These are phyloP conservation scores for Gypsophila paniculata DNA, from an alignment of 179 eudicot genomes.

Conservation along the genomic window DNA sequence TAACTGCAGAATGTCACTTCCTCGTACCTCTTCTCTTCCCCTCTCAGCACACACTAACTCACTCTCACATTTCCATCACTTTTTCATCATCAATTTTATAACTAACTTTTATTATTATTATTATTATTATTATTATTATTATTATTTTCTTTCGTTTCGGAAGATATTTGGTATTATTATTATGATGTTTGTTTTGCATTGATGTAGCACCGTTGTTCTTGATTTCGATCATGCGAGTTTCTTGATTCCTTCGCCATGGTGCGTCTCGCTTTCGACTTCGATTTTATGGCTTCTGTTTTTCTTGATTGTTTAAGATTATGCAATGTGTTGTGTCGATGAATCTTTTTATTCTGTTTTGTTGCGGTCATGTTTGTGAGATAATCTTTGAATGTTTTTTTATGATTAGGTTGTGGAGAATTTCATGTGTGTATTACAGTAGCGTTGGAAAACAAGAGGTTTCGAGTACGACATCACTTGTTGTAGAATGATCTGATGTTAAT, in stretches of 20 bases:
- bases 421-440: slow-evolving; percentile 2
- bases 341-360: background rate
- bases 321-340: background rate
- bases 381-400: background rate
- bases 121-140: too few relatives aligned
- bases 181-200: too few relatives aligned
- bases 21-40: slow-evolving; percentile 19
- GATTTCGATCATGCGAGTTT: background rate
- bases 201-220: too few relatives aligned
- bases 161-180: too few relatives aligned
- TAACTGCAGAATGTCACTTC: slow-evolving; percentile 28
- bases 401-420: background rate
- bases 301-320: background rate
- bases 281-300: background rate
- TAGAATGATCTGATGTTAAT: background rate
- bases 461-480: background rate
- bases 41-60: slow-evolving; percentile 26
- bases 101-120: too few relatives aligned
- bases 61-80: background rate
- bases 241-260: slow-evolving; percentile 6
- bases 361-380: too few relatives aligned
- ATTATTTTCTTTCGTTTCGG: background rate
- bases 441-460: too few relatives aligned
- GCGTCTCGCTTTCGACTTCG: background rate
- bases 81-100: too few relatives aligned